phyloP scores from a whole-genome alignment of 2,329 filamentous ascomycete species.

The Dendryphion nanum region DNA sequence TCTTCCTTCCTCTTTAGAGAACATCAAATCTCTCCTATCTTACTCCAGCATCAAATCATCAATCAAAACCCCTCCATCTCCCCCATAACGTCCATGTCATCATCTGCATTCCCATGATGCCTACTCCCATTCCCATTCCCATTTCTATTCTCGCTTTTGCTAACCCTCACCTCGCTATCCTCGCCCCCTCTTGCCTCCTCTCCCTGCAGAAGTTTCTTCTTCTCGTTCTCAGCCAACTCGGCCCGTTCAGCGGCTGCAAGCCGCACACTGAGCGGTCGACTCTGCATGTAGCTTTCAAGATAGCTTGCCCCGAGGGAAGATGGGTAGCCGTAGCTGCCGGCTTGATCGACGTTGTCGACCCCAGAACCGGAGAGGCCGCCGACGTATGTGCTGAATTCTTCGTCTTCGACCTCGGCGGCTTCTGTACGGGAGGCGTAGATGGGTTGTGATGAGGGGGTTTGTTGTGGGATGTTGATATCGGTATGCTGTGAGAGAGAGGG shows the following conservation, averaged over 20 bases:
- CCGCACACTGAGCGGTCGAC: constrained; percentile 34
- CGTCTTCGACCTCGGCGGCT: constrained; percentile 13
- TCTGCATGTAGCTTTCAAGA: constrained; percentile 38
- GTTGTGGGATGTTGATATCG: constrained; percentile 10
- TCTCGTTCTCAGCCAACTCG: constrained; percentile 23
- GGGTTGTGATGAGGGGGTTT: constrained; percentile 18
- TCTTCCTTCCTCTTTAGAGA: no score
- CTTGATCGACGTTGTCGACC: constrained; percentile 34
- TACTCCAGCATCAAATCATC: no score
- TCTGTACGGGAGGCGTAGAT: constrained; percentile 19
- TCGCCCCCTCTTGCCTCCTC: constrained; percentile 7
- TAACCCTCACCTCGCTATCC: constrained; percentile 3
- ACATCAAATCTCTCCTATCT: no score
- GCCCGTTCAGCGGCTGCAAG: constrained; percentile 34
- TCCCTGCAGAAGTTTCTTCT: constrained; percentile 12
- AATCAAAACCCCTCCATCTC: constrained; percentile 33
- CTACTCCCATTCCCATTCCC: constrained; percentile 5
- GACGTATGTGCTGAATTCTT: constrained; percentile 34
- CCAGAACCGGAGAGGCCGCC: constrained; percentile 34
- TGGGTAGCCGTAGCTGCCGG: constrained; percentile 35
- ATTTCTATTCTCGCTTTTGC: constrained; percentile 4
- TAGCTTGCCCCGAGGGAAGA: constrained; percentile 35
- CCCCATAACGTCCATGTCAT: constrained; percentile 30
- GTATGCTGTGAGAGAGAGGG: constrained; percentile 16
- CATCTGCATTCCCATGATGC: constrained; percentile 12